A percentile compares a stretch with the other conserved stretches of the same genome.
Conservation (phyloP, 148 eudicot genomes). For the Camellia sinensis region DNA sequence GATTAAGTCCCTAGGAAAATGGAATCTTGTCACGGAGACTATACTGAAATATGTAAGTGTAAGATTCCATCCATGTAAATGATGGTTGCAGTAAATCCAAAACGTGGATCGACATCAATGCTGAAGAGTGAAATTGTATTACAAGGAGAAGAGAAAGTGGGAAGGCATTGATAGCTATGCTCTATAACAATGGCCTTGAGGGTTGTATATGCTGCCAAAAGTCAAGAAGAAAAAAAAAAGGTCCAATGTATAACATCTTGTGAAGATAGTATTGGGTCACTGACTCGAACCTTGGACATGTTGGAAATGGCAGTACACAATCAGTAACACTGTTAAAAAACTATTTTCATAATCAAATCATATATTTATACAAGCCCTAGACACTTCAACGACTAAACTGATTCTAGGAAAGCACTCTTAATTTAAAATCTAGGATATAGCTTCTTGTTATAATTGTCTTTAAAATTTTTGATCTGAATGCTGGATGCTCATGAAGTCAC, state of each 20-base stretch:
- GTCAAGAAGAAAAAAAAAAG: no score
- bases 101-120: not conserved
- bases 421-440: not conserved
- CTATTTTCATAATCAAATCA: not conserved
- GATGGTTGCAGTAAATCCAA: not conserved
- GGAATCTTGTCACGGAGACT: no score
- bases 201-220: no score
- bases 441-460: not conserved
- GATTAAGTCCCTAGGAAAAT: no score
- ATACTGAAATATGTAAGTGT: no score
- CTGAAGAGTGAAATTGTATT: not conserved
- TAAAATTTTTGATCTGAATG: not conserved
- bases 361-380: not conserved
- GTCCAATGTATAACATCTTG: no score
- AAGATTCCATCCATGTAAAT: not conserved
- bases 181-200: not conserved
- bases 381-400: not conserved
- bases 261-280: no score
- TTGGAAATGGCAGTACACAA: not conserved
- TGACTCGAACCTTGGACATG: not conserved
- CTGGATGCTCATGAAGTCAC: conserved; percentile 9
- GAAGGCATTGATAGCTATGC: not conserved
- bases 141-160: not conserved
- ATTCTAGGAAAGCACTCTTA: not conserved
- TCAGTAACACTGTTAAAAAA: not conserved